Conservation (phyloP, 1,139 yeast species). For the Saccharomyces uvarum region DNA sequence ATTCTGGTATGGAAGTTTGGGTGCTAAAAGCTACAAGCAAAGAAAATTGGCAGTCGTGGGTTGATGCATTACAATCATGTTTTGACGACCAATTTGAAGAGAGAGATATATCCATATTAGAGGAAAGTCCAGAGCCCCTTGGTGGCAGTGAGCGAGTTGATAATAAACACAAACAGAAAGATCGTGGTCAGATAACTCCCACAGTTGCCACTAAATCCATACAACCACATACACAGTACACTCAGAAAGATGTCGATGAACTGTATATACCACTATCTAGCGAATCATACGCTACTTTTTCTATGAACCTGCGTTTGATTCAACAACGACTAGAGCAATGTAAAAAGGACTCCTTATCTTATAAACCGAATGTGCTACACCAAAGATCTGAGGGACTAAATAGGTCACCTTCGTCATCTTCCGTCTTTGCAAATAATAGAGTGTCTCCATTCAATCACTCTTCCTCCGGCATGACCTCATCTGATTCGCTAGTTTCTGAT, state of each 20-base stretch:
- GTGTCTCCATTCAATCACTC: constrained; percentile 5
- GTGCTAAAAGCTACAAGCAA: constrained; percentile 60
- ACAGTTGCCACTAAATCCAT: background rate
- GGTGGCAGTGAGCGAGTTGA: background rate
- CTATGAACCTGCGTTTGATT: constrained; percentile 14
- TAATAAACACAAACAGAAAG: background rate
- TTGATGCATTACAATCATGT: constrained; percentile 50
- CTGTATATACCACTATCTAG: constrained; percentile 15
- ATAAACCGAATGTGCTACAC: constrained; percentile 6
- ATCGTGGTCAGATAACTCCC: background rate
- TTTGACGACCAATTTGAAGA: constrained; percentile 15
- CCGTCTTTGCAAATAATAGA: constrained; percentile 5
- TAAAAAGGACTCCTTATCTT: constrained; percentile 19
- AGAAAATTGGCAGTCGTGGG: constrained; percentile 74
- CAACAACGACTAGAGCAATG: constrained; percentile 24
- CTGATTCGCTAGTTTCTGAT: constrained; percentile 12
- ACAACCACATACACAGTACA: background rate
- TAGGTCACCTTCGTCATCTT: constrained; percentile 13
- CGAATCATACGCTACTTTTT: constrained; percentile 17
- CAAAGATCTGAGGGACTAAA: constrained; percentile 1
- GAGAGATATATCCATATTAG: constrained; percentile 4
- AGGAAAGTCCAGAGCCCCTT: background rate
- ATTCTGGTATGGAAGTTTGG: constrained; percentile 97
- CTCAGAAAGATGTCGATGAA: background rate
- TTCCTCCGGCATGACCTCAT: constrained; percentile 10